Evolutionary conservation across 495 filamentous ascomycete genomes (phyloP).

Genomic region (Staphylotrichum longicolle): DNA sequence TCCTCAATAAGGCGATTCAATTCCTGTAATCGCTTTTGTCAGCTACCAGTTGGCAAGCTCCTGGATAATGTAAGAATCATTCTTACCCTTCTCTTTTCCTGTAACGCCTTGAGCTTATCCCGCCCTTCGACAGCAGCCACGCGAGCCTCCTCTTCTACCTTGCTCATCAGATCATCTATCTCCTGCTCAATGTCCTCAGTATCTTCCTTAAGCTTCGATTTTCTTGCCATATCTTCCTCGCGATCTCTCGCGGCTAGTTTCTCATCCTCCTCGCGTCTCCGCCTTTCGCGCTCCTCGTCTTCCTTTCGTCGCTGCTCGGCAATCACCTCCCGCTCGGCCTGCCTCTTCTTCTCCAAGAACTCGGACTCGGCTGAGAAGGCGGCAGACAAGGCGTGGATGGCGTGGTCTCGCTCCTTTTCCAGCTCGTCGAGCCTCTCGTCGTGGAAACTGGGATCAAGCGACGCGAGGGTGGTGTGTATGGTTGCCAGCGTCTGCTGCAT

Average conservation of each 20-base stretch:
- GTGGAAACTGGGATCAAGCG: slow-evolving; percentile 30
- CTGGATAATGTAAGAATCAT: too few relatives aligned
- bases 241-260: slow-evolving; percentile 21
- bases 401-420: slow-evolving; percentile 29
- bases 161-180: slow-evolving; percentile 28
- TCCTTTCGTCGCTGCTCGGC: slow-evolving; percentile 30
- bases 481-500: slow-evolving; percentile 39
- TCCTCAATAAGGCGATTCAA: slow-evolving; percentile 40
- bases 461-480: slow-evolving; percentile 33
- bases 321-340: slow-evolving; percentile 29
- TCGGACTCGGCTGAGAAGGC: slow-evolving; percentile 31
- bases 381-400: slow-evolving; percentile 26
- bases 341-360: slow-evolving; percentile 21
- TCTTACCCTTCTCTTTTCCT: slow-evolving; percentile 35
- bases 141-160: slow-evolving; percentile 34
- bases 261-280: slow-evolving; percentile 35
- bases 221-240: slow-evolving; percentile 29
- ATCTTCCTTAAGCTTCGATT: slow-evolving; percentile 23
- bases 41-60: neutral
- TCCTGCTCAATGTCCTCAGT: slow-evolving; percentile 33
- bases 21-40: slow-evolving; percentile 28
- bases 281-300: slow-evolving; percentile 36
- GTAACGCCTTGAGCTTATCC: slow-evolving; percentile 30
- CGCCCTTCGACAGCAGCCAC: slow-evolving; percentile 27
- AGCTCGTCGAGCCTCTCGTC: slow-evolving; percentile 34